These are phyloP conservation scores for Thielaviopsis cerberus DNA, from an alignment of 2,329 filamentous ascomycete species.

Conservation along the genomic window DNA sequence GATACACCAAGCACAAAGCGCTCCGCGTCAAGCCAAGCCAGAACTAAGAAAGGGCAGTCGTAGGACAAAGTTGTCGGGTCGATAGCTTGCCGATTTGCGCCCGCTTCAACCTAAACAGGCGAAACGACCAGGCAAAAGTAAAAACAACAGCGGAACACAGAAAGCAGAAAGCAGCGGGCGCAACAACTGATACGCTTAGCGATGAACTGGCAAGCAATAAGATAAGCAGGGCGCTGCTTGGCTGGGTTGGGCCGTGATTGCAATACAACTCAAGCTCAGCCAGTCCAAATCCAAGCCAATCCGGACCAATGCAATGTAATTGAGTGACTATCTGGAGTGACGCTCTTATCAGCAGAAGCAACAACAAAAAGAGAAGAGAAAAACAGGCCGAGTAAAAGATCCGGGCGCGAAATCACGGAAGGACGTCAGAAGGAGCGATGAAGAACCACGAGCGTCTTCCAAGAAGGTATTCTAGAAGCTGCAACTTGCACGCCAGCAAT, in stretches of 20 bases:
- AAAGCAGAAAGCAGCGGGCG: not conserved
- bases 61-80: not conserved
- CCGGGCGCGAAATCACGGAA: not conserved
- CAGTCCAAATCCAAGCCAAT: not conserved
- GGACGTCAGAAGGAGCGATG: not conserved
- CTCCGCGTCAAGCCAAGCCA: not conserved
- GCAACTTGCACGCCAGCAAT: not conserved
- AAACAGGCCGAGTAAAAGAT: not conserved
- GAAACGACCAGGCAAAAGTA: not conserved
- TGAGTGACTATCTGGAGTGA: not conserved
- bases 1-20: too few species aligned
- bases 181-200: not conserved
- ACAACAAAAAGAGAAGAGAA: not conserved
- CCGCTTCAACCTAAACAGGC: not conserved
- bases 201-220: not conserved
- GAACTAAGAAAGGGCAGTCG: not conserved
- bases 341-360: not conserved
- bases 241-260: not conserved
- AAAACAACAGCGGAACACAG: not conserved
- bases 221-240: not conserved
- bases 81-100: not conserved
- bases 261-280: not conserved
- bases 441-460: not conserved
- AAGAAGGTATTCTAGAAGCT: not conserved
- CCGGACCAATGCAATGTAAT: not conserved